Percentiles rank a stretch among this genome's conserved stretches.
phyloP scores from a whole-genome alignment of 2,329 filamentous ascomycete species.

The Zarea fungicola region DNA sequence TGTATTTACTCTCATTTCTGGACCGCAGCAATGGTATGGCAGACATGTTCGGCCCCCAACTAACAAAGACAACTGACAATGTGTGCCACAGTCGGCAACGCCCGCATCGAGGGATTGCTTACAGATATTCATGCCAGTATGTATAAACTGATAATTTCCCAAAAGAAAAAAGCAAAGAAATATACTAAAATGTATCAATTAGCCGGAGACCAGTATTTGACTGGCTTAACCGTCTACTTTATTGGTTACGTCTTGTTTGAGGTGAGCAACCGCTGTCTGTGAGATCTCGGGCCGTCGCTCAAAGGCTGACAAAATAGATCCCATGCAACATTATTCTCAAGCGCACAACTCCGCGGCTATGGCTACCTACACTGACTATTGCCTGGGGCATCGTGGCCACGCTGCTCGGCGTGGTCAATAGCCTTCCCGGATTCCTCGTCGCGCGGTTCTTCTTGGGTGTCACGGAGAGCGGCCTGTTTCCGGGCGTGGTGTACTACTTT shows the following conservation, averaged over 20 bases:
- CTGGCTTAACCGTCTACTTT: conserved; percentile 26
- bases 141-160: conserved; percentile 19
- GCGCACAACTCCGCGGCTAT: conserved; percentile 34
- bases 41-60: too few species aligned
- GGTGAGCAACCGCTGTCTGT: conserved; percentile 40
- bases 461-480: conserved; percentile 33
- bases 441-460: conserved; percentile 35
- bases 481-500: conserved; percentile 38
- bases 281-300: too few species aligned
- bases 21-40: neutral
- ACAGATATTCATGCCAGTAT: conserved; percentile 49
- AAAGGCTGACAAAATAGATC: too few species aligned
- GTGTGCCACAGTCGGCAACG: conserved; percentile 48
- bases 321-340: too few species aligned
- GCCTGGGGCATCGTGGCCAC: conserved; percentile 35
- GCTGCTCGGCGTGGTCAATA: conserved; percentile 33
- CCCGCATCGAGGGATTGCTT: conserved; percentile 50
- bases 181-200: neutral
- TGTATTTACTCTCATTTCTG: neutral
- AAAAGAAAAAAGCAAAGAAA: neutral
- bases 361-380: conserved; percentile 33
- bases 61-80: too few species aligned
- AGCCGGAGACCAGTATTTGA: conserved; percentile 20
- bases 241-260: conserved; percentile 41
- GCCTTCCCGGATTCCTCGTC: conserved; percentile 26